Evolutionary conservation across 106 monocot genomes (phyloP), one percentile per base, ranked within the genome.

Genomic region (Allium cepa): DNA sequence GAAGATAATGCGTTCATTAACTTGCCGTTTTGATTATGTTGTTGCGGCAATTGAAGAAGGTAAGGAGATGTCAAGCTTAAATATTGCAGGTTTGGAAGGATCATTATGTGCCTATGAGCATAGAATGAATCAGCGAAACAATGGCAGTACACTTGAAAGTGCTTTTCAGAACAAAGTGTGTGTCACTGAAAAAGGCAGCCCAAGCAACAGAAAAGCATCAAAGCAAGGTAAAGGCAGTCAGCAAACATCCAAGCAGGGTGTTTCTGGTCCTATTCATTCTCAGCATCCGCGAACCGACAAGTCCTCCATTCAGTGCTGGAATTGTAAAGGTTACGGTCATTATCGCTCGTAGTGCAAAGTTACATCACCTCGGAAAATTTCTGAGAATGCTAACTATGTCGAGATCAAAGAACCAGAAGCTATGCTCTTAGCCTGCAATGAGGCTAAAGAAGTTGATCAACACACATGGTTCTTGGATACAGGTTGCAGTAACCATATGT

Each of bases 41-140:
- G 64, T 46, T 65, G 2, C 7, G 36, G 64, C 64, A 11, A 65
- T 65, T 11, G 64, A 7, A 65, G 64, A 65, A 65, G 27, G 27
- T 2, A 65, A 65, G 11, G 36, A 65, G 11, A 11, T 65, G 11
- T 65, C 64, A 28, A 8, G 9, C 11, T n/a, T 65, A 3, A 46
- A 2, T 47, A 65, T 65, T 46, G 5, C 8, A 1, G 2, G 64
- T 8, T 65, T 65, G 46, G 27, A 22, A 47, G 36, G 64, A 12
- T 65, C 64, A 8, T 47, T 65, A 46, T 47, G 46, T 36, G 1
- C 64, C 9, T 27, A 65, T 46, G 64, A 65, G 16, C 36, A 11
- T 9, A 2, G 36, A 11, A 65, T 36, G 46, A 65, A 65, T 8
- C 64, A 2, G 10, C 2, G 27, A 13, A 27, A 65, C 13, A 7